phyloP scores from a whole-genome alignment of 306 rosid genomes.

The Vachellia collinsii region DNA sequence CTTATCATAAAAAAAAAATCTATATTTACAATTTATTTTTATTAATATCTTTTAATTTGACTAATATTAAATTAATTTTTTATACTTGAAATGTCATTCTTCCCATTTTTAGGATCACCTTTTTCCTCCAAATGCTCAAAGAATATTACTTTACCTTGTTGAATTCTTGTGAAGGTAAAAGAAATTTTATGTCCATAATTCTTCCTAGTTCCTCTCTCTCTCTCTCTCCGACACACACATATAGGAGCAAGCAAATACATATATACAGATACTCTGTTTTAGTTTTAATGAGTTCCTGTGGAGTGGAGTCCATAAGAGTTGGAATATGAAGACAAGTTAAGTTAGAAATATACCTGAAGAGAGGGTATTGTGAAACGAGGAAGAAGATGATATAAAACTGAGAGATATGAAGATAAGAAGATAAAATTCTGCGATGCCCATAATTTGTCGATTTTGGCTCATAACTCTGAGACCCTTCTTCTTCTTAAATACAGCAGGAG shows the following conservation, averaged over 20 bases:
- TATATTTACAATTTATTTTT: no score
- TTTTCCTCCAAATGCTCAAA: neutral
- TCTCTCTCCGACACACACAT: no score
- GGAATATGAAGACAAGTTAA: neutral
- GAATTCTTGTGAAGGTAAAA: no score
- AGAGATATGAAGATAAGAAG: constrained; percentile 33
- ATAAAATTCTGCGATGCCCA: constrained; percentile 32
- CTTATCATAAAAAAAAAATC: no score
- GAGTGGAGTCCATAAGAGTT: no score
- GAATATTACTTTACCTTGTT: no score
- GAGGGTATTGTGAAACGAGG: constrained; percentile 19
- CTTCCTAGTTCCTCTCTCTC: neutral
- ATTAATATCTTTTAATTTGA: no score
- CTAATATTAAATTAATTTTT: no score
- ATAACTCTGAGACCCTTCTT: neutral
- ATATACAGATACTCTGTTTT: neutral
- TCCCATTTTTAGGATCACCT: neutral
- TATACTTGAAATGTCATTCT: neutral
- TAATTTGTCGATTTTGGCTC: constrained; percentile 1
- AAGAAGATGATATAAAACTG: constrained; percentile 22
- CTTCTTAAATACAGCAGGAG: neutral
- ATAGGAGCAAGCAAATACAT: no score
- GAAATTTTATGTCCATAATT: neutral
- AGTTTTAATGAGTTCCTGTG: neutral
- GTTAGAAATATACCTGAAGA: constrained; percentile 40